Base-by-base conservation (phyloP, 2,329 filamentous ascomycete genomes). In the Sporothrix schenckii region DNA sequence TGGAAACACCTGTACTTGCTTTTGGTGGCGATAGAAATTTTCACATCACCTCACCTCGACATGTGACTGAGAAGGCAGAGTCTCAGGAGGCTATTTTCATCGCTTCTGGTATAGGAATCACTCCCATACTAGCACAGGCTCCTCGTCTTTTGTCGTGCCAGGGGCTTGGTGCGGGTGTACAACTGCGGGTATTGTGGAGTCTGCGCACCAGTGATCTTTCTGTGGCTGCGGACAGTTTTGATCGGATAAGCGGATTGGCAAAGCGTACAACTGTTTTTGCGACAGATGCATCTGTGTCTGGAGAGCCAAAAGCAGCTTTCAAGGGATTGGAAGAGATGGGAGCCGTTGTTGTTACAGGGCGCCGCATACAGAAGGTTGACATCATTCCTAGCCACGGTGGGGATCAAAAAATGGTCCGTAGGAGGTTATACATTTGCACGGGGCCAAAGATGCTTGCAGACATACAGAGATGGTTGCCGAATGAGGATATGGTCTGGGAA, bases 21-120 rank as follows among this genome's bases (percentile, higher is more conserved):
- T 92, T 96, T 72, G 92, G 91, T 0, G 93, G 92, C 34, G 82
- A 83, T 16, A 81, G 82, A 60, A 76, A 74, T 1, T 86, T 86
- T 73, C 76, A 78, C 1, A 75, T 85, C 53, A 75, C 77, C 0
- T 68, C 19, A 7, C 2, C 70, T 2, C 70, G 49, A 2, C 67
- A 34, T 24, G 16, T 14, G n/a, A 4, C 63, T 1, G n/a, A 19
- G 21, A 24, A 47, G 14, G 9, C 19, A 2, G 44, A 16, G 5
- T 81, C 83, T 2, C 75, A 79, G 24, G 73, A 80, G 47, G 79
- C 81, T 1, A 79, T 88, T 0, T 95, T 94, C 74, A 79, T 96
- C 3, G 92, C 92, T 6, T 92, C 87, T 0, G 93, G 93, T 3
- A 91, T 97, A 7, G 93, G 93, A 0, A 92, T 96, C 72, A 97